These are phyloP conservation scores for Vinca major DNA, from an alignment of 305 asterid species.

Conservation along the genomic window DNA sequence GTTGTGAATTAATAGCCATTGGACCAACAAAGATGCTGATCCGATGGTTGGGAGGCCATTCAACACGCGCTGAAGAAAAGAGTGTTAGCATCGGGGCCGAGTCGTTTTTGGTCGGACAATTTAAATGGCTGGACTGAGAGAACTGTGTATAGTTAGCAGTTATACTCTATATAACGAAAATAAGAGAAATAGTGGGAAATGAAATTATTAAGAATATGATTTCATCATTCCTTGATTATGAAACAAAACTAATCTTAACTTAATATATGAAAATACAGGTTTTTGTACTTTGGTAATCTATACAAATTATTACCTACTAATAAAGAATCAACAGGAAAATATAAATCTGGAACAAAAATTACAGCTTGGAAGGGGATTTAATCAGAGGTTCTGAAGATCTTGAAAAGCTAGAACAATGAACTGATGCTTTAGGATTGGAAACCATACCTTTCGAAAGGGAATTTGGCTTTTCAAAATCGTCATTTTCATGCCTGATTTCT, in stretches of 20 bases:
- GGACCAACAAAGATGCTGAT: too few relatives aligned
- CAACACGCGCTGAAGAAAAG: too few relatives aligned
- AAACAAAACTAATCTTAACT: background rate
- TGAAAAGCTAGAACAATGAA: slow-evolving; percentile 55
- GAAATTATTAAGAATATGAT: too few relatives aligned
- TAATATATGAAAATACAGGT: background rate
- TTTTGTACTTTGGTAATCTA: slow-evolving; percentile 15
- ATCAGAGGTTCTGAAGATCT: slow-evolving; percentile 48
- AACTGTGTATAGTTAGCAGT: background rate
- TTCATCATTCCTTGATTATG: background rate
- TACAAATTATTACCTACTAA: slow-evolving; percentile 21
- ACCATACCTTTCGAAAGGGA: slow-evolving; percentile 16
- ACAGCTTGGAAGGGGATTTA: slow-evolving; percentile 31
- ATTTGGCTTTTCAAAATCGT: slow-evolving; percentile 38
- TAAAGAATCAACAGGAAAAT: slow-evolving; percentile 28
- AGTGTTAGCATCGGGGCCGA: too few relatives aligned
- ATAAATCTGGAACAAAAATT: slow-evolving; percentile 16
- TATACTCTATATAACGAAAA: background rate
- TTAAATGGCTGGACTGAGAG: too few relatives aligned
- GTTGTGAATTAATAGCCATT: too few relatives aligned
- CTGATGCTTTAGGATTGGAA: slow-evolving; percentile 30
- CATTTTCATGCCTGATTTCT: slow-evolving; percentile 46
- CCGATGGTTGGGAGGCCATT: too few relatives aligned
- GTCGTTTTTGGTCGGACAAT: too few relatives aligned
- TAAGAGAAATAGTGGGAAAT: too few relatives aligned